phyloP scores from a whole-genome alignment of 495 filamentous ascomycete species.

The Xylaria scruposa region DNA sequence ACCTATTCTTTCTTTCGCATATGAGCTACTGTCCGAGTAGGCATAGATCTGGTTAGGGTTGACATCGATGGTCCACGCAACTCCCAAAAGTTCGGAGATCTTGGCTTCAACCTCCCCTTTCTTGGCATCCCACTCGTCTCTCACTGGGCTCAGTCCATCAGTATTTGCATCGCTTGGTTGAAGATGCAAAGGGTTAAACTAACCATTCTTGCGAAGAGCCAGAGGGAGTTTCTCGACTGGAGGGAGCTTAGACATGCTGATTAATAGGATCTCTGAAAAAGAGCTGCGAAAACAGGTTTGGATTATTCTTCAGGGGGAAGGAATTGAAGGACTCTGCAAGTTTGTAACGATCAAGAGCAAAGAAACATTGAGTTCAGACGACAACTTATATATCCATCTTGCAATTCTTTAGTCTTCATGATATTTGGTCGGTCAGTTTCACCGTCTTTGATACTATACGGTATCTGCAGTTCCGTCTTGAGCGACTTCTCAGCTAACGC shows the following conservation, averaged over 20 bases:
- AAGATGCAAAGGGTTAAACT: slow-evolving; percentile 21
- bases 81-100: slow-evolving; percentile 50
- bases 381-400: slow-evolving; percentile 7
- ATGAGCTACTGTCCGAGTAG: slow-evolving; percentile 53
- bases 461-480: background rate
- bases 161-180: background rate
- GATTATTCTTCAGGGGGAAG: background rate
- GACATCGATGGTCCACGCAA: slow-evolving; percentile 56
- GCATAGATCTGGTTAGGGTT: slow-evolving; percentile 55
- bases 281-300: too few species aligned
- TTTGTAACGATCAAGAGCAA: background rate
- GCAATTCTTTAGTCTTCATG: background rate
- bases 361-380: background rate
- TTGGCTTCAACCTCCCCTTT: slow-evolving; percentile 51
- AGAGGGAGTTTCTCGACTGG: slow-evolving; percentile 61
- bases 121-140: slow-evolving; percentile 59
- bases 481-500: background rate
- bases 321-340: background rate
- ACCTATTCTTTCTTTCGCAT: slow-evolving; percentile 54
- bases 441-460: background rate
- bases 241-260: slow-evolving; percentile 48
- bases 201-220: slow-evolving; percentile 59
- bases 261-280: background rate
- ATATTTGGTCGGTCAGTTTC: background rate
- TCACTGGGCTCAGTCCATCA: slow-evolving; percentile 43